Conservation (phyloP, 2,329 filamentous ascomycete species). For the Endocalyx cinctus region DNA sequence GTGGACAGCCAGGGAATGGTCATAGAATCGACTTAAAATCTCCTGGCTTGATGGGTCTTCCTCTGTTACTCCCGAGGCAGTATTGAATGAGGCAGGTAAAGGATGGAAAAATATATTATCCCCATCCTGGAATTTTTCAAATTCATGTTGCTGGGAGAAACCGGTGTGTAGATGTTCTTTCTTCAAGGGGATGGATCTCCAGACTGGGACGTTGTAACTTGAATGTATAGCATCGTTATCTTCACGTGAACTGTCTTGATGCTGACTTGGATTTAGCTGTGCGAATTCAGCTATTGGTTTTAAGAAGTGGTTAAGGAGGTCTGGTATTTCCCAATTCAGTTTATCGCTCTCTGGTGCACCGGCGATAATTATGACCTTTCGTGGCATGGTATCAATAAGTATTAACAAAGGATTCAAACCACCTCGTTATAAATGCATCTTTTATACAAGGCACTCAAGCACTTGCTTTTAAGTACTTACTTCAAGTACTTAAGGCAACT, state of each 20-base stretch:
- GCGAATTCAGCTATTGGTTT: conserved; percentile 30
- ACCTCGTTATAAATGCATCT: no score
- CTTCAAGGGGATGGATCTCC: conserved; percentile 51
- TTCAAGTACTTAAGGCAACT: no score
- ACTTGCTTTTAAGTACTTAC: no score
- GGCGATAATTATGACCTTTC: conserved; percentile 21
- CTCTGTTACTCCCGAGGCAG: conserved; percentile 15
- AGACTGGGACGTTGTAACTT: conserved; percentile 33
- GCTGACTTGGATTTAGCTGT: conserved; percentile 3
- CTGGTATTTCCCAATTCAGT: conserved; percentile 18
- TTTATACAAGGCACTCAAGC: no score
- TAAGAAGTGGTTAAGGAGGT: conserved; percentile 45
- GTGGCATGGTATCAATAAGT: conserved; percentile 24
- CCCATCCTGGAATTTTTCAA: conserved; percentile 24
- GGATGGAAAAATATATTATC: conserved; percentile 47
- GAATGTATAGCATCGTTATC: no score
- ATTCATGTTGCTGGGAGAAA: conserved; percentile 45
- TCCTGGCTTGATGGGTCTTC: conserved; percentile 32
- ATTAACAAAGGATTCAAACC: no score
- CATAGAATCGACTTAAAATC: conserved; percentile 62
- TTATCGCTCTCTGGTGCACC: conserved; percentile 21
- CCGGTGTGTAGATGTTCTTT: conserved; percentile 44
- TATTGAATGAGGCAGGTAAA: conserved; percentile 32
- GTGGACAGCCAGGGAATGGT: conserved; percentile 71
- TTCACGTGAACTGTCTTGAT: no score